A percentile compares a stretch with the other conserved stretches of the same genome.
Conservation (phyloP, 176 grass and related monocot species). For the Oryza glaberrima region DNA sequence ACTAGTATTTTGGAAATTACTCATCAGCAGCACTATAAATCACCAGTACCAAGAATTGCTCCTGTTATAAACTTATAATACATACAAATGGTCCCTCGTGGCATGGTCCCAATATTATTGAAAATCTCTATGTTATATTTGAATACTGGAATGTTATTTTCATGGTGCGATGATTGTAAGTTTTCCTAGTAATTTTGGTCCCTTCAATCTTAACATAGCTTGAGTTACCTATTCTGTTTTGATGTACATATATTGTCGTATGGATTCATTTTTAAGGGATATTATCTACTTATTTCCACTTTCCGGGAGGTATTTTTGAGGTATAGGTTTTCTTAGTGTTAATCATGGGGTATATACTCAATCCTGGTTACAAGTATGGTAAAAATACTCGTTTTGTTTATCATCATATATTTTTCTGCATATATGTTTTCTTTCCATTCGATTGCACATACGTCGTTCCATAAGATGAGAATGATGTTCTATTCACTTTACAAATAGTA, state of each 20-base stretch:
- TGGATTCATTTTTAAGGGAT: not conserved
- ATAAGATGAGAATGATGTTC: slow-evolving; percentile 11
- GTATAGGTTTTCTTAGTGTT: not conserved
- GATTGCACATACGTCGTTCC: slow-evolving; percentile 1
- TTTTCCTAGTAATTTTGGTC: not conserved
- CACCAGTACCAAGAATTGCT: not conserved
- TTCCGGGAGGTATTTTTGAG: not conserved
- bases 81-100: not conserved
- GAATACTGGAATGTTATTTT: slow-evolving; percentile 15
- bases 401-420: not conserved
- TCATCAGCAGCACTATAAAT: not conserved
- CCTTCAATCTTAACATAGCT: slow-evolving; percentile 2
- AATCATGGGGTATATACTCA: not conserved
- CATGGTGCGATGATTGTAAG: not conserved
- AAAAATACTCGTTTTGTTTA: not conserved
- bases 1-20: slow-evolving; percentile 1
- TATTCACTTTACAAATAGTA: slow-evolving; percentile 22
- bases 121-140: not conserved
- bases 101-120: not conserved
- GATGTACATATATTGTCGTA: slow-evolving; percentile 17
- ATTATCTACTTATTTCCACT: not conserved
- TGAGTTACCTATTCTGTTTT: not conserved
- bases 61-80: not conserved
- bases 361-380: not conserved
- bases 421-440: not conserved